These are phyloP conservation scores for Brassica juncea DNA, from an alignment of 345 rosid species.

Conservation along the genomic window DNA sequence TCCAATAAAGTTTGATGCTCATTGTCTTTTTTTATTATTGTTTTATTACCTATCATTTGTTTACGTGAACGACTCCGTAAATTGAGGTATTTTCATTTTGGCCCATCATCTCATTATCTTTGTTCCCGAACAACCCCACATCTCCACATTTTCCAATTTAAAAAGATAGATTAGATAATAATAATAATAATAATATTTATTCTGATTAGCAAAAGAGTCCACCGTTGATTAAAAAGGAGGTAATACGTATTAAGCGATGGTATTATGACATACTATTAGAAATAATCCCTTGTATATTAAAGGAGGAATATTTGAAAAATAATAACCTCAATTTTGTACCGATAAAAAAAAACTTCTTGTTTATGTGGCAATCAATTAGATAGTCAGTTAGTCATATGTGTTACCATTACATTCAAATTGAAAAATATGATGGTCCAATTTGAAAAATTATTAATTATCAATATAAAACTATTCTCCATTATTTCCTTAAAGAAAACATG, in stretches of 20 bases:
- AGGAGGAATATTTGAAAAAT: too few species aligned
- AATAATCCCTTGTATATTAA: not conserved
- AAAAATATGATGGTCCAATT: too few species aligned
- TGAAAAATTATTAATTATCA: too few species aligned
- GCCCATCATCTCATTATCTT: slow-evolving; percentile 30
- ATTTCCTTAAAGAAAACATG: too few species aligned
- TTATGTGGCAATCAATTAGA: too few species aligned
- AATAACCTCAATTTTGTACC: too few species aligned
- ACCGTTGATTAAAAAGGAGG: not conserved
- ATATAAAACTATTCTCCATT: too few species aligned
- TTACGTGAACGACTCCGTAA: slow-evolving; percentile 34
- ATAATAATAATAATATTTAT: not conserved
- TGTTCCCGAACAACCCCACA: not conserved
- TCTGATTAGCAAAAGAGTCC: not conserved
- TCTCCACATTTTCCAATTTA: not conserved
- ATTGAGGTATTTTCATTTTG: slow-evolving; percentile 31
- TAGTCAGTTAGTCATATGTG: too few species aligned
- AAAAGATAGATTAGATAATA: not conserved
- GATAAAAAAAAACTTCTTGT: too few species aligned
- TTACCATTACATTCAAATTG: too few species aligned
- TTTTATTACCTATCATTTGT: not conserved
- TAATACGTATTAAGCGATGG: not conserved
- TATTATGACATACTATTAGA: not conserved
- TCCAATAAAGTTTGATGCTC: slow-evolving; percentile 39
- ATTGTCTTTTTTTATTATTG: slow-evolving; percentile 21